phyloP scores from a whole-genome alignment of 306 rosid species.

The Vigna nakashimae region DNA sequence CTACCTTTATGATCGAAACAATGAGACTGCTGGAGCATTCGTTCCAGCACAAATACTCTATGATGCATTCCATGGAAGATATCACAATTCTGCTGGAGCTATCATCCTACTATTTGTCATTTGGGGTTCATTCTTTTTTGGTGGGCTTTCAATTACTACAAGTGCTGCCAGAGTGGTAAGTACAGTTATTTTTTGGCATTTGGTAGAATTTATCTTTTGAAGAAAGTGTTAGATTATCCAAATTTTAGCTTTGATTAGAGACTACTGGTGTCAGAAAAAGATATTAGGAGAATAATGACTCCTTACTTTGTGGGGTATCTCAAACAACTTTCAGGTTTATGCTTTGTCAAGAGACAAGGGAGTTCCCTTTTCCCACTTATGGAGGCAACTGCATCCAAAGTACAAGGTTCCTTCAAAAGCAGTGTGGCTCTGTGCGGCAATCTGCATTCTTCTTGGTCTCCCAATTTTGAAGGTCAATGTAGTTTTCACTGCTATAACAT shows the following conservation, averaged over 20 bases:
- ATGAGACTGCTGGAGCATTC: slow-evolving; percentile 82
- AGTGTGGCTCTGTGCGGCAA: slow-evolving; percentile 88
- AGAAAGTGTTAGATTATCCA: slow-evolving; percentile 4
- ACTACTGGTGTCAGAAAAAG: too few species aligned
- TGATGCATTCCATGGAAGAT: slow-evolving; percentile 90
- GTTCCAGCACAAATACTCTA: slow-evolving; percentile 91
- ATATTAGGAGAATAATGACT: background rate
- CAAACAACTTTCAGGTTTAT: slow-evolving; percentile 66
- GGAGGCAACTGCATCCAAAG: slow-evolving; percentile 78
- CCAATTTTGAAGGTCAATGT: slow-evolving; percentile 79
- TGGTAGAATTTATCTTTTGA: background rate
- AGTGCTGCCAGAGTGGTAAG: slow-evolving; percentile 92
- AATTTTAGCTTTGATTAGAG: background rate
- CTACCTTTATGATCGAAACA: slow-evolving; percentile 67
- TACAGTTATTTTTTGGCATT: background rate
- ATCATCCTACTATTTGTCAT: slow-evolving; percentile 68
- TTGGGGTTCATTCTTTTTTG: slow-evolving; percentile 92
- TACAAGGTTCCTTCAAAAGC: slow-evolving; percentile 83
- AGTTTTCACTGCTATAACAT: slow-evolving; percentile 80
- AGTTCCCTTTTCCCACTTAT: slow-evolving; percentile 71
- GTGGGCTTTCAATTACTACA: slow-evolving; percentile 86
- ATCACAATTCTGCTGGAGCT: slow-evolving; percentile 72
- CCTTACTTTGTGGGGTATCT: slow-evolving; percentile 19
- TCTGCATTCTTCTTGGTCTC: slow-evolving; percentile 81
- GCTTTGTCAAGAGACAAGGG: slow-evolving; percentile 86